These are phyloP conservation scores for Rhinocladiella similis DNA, from an alignment of 2,329 filamentous ascomycete genomes.

Conservation along the genomic window DNA sequence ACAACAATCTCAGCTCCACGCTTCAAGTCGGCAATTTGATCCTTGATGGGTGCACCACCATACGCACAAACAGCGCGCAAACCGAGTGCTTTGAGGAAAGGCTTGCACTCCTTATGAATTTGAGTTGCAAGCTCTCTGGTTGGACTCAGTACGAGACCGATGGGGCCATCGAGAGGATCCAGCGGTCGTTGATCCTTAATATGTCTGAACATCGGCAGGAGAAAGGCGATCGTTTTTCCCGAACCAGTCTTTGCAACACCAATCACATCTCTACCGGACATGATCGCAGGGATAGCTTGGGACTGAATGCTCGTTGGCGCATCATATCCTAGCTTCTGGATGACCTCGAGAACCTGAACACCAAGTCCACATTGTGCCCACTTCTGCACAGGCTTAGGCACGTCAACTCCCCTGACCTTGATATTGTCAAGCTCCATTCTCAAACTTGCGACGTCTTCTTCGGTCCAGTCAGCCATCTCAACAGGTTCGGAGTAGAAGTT, in stretches of 20 bases:
- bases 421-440: conserved; percentile 91
- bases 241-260: conserved; percentile 97
- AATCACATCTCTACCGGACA: conserved; percentile 94
- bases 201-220: conserved; percentile 95
- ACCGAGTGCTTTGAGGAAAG: conserved; percentile 83
- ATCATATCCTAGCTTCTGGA: conserved; percentile 78
- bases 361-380: conserved; percentile 95
- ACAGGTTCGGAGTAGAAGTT: conserved; percentile 91
- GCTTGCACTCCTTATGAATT: conserved; percentile 92
- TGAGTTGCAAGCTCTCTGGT: conserved; percentile 92
- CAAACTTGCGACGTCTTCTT: conserved; percentile 78
- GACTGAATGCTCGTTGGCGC: conserved; percentile 92
- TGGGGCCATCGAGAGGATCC: conserved; percentile 80
- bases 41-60: conserved; percentile 91
- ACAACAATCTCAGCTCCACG: conserved; percentile 93
- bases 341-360: conserved; percentile 80
- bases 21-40: conserved; percentile 95
- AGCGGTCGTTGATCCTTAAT: conserved; percentile 89
- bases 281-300: conserved; percentile 90
- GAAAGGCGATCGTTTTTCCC: conserved; percentile 93
- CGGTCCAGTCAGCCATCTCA: conserved; percentile 78
- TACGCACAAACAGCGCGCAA: conserved; percentile 90
- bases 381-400: conserved; percentile 91
- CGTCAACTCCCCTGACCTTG: conserved; percentile 83
- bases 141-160: conserved; percentile 87